A percentile compares a stretch with the other conserved stretches of the same genome.
Evolutionary conservation across 2,329 filamentous ascomycete species (phyloP).

Genomic region (Colletotrichum paranaense): DNA sequence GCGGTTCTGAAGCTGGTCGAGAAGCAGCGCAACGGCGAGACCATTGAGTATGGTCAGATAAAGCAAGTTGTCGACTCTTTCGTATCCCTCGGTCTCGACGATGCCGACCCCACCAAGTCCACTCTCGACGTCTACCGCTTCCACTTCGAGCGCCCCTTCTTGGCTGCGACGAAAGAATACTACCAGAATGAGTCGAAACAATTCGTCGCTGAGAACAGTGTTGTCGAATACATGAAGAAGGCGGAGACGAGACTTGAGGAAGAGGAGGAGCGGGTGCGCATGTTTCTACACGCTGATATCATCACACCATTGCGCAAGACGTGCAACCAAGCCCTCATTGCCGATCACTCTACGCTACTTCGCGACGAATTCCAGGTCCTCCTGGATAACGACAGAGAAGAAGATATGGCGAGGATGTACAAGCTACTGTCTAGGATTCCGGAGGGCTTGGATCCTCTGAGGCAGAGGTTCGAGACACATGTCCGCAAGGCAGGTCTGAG

Average conservation of each 20-base stretch:
- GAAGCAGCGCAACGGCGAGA: constrained; percentile 97
- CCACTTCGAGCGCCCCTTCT: constrained; percentile 93
- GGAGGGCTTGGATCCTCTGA: constrained; percentile 89
- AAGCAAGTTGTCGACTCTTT: constrained; percentile 98
- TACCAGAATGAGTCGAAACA: constrained; percentile 93
- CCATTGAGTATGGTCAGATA: constrained; percentile 96
- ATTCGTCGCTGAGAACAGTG: constrained; percentile 95
- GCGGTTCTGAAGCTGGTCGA: constrained; percentile 95
- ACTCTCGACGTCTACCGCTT: constrained; percentile 94
- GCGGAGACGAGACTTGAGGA: constrained; percentile 89
- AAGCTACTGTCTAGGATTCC: constrained; percentile 88
- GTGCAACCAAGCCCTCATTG: constrained; percentile 90
- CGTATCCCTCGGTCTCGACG: constrained; percentile 92
- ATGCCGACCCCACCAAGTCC: constrained; percentile 91
- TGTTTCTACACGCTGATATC: constrained; percentile 94
- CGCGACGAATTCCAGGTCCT: constrained; percentile 96
- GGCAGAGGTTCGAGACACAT: constrained; percentile 89
- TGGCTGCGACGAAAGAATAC: constrained; percentile 84
- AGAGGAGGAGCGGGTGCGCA: constrained; percentile 91
- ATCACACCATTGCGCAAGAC: constrained; percentile 84
- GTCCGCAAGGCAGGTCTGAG: constrained; percentile 89
- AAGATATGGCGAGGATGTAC: constrained; percentile 98
- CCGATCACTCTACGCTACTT: constrained; percentile 85
- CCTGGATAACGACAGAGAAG: constrained; percentile 92
- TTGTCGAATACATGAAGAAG: constrained; percentile 99